Conservation (phyloP, 495 filamentous ascomycete species). For the Aspergillus egyptiacus region DNA sequence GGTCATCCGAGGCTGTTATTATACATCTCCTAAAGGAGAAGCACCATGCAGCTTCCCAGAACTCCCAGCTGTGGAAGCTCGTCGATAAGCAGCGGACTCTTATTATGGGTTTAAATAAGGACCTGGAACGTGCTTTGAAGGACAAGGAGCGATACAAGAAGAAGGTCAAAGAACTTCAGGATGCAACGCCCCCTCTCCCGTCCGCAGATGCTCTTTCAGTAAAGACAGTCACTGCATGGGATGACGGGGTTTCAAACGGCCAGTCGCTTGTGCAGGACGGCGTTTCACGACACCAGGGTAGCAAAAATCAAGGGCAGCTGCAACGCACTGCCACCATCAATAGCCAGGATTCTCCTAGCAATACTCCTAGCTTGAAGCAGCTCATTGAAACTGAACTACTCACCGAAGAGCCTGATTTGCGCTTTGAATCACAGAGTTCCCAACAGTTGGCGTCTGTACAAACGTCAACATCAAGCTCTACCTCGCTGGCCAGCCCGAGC, state of each 20-base stretch:
- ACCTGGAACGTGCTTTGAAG: constrained; percentile 83
- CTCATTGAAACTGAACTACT: not conserved
- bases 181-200: constrained; percentile 46
- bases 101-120: constrained; percentile 90
- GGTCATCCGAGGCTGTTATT: constrained; percentile 84
- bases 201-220: constrained; percentile 15
- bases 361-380: constrained; percentile 5
- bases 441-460: constrained; percentile 14
- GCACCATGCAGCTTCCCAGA: constrained; percentile 77
- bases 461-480: constrained; percentile 16
- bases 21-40: constrained; percentile 88
- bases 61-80: constrained; percentile 87
- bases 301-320: not conserved
- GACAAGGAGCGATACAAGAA: constrained; percentile 93
- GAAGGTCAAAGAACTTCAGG: constrained; percentile 73
- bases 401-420: constrained; percentile 4
- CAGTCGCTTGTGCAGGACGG: not conserved
- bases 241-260: not conserved
- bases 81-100: constrained; percentile 95
- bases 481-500: constrained; percentile 14
- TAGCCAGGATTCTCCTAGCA: constrained; percentile 2
- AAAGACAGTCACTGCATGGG: not conserved
- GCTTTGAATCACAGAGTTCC: constrained; percentile 5
- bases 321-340: not conserved
- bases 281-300: not conserved